Conservation (phyloP, 2,329 filamentous ascomycete species). For the Fusarium hostae region DNA sequence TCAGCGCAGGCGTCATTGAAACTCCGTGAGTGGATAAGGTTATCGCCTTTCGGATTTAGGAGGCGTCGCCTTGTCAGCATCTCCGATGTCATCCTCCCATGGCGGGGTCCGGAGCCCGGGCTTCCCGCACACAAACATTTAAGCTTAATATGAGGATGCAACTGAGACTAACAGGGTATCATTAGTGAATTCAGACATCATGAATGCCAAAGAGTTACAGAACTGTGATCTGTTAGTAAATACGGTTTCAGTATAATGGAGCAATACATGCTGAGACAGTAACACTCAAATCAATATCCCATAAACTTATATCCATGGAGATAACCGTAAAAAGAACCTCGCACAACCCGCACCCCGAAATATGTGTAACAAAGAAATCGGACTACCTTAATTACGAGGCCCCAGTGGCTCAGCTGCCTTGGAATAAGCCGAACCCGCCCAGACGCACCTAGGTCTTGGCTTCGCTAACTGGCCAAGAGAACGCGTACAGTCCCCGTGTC, state of each 20-base stretch:
- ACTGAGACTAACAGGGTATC: background rate
- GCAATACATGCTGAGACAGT: background rate
- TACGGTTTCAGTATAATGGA: background rate
- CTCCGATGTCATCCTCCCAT: background rate
- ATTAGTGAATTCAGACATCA: too few species aligned
- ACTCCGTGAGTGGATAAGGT: conserved; percentile 2
- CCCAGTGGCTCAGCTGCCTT: conserved; percentile 32
- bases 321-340: background rate
- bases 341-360: background rate
- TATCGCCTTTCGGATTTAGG: conserved; percentile 22
- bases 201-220: background rate
- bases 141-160: conserved; percentile 12
- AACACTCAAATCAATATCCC: too few species aligned
- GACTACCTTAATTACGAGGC: conserved; percentile 14
- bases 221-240: accelerated
- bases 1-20: conserved; percentile 28
- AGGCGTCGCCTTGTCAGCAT: conserved; percentile 2
- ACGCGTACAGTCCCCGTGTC: conserved; percentile 7
- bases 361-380: background rate
- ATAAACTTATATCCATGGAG: background rate
- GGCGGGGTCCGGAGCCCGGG: conserved; percentile 13
- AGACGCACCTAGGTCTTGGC: conserved; percentile 10
- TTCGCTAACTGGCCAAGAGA: conserved; percentile 22
- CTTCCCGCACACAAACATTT: conserved; percentile 5
- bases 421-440: conserved; percentile 19